Evolutionary conservation across 306 rosid genomes (phyloP).

Genomic region (Quercus berberidifolia): DNA sequence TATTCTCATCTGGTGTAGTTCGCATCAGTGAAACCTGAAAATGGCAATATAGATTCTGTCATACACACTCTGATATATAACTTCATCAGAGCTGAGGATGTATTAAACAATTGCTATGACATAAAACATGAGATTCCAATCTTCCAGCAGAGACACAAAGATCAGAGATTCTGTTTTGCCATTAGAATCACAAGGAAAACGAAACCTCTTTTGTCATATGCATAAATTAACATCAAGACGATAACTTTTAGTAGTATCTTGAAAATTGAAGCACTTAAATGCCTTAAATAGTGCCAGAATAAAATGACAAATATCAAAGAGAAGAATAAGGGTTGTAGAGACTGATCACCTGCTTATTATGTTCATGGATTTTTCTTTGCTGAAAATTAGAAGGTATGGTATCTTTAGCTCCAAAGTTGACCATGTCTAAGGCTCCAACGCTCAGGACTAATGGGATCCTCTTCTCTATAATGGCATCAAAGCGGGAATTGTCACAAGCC

Average conservation of each 20-base stretch:
- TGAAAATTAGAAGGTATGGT: conserved; percentile 64
- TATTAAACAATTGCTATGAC: not conserved
- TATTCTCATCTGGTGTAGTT: conserved; percentile 78
- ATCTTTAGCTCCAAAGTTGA: conserved; percentile 80
- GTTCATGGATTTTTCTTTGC: conserved; percentile 69
- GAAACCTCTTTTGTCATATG: not conserved
- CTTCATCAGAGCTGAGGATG: conserved; percentile 2
- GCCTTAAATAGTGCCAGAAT: conserved; percentile 16
- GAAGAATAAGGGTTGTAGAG: conserved; percentile 6
- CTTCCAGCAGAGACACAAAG: conserved; percentile 14
- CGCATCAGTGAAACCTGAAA: conserved; percentile 83
- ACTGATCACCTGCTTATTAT: conserved; percentile 73
- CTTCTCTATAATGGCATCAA: conserved; percentile 71
- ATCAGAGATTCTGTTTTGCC: conserved; percentile 11
- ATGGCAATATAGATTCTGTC: conserved; percentile 9
- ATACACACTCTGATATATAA: conserved; percentile 8
- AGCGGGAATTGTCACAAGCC: conserved; percentile 83
- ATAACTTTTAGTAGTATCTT: not conserved
- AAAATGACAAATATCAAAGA: conserved; percentile 14
- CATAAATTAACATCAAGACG: not conserved
- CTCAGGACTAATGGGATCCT: conserved; percentile 70
- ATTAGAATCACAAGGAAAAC: conserved; percentile 4
- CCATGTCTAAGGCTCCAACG: conserved; percentile 92
- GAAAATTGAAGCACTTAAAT: conserved; percentile 6
- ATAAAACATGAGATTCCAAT: not conserved